A percentile compares a stretch with the other conserved stretches of the same genome.
Conservation (phyloP, 1,284 basidiomycete genomes). For the Erythrobasidium hasegawianum region DNA sequence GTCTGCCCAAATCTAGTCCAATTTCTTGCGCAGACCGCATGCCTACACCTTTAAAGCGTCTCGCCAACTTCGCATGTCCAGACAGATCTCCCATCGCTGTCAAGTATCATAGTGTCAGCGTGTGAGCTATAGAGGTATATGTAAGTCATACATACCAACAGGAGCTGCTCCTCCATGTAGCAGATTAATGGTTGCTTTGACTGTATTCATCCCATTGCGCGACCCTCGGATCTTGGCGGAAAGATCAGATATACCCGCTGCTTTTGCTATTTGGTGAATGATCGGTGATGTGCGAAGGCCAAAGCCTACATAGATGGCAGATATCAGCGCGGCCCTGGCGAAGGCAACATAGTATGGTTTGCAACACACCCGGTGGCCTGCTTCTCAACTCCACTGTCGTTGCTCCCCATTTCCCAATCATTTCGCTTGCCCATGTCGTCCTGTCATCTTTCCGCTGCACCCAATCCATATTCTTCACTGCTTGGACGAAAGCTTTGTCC, state of each 20-base stretch:
- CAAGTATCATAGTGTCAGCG: background rate
- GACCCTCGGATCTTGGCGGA: slow-evolving; percentile 93
- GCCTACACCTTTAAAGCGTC: slow-evolving; percentile 42
- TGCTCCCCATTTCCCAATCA: slow-evolving; percentile 78
- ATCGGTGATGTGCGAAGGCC: slow-evolving; percentile 85
- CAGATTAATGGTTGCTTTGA: slow-evolving; percentile 49
- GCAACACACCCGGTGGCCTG: slow-evolving; percentile 58
- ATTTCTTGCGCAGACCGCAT: slow-evolving; percentile 45
- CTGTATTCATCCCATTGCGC: slow-evolving; percentile 66
- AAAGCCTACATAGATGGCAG: slow-evolving; percentile 59
- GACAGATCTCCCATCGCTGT: slow-evolving; percentile 42
- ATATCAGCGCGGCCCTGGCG: slow-evolving; percentile 1
- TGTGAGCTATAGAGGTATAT: background rate
- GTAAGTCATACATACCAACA: slow-evolving; percentile 37
- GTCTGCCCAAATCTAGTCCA: slow-evolving; percentile 41
- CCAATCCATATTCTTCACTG: slow-evolving; percentile 79
- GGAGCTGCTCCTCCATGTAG: slow-evolving; percentile 43
- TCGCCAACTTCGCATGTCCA: slow-evolving; percentile 41
- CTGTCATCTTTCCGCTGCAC: slow-evolving; percentile 83
- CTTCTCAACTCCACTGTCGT: slow-evolving; percentile 79
- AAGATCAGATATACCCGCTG: slow-evolving; percentile 89
- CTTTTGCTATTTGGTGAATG: slow-evolving; percentile 78
- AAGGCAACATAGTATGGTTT: background rate
- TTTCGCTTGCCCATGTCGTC: slow-evolving; percentile 75
- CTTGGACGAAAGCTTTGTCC: slow-evolving; percentile 66